Base-by-base conservation (phyloP, 2,329 filamentous ascomycete species). In the Phoma herbarum region DNA sequence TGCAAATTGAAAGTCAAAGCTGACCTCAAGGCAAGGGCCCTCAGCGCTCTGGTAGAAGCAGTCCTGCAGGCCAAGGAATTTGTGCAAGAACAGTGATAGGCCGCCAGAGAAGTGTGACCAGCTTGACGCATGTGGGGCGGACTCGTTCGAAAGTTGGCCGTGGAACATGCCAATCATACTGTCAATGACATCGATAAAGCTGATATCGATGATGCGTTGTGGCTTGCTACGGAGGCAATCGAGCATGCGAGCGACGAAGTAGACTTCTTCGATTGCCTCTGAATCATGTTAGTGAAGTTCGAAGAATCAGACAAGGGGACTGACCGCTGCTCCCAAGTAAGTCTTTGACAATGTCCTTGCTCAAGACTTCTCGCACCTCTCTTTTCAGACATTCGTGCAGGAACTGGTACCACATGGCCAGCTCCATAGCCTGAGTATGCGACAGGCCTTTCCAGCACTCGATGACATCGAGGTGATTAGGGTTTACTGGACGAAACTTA, bases 381-480 rank as follows among this genome's bases (percentile, higher is more conserved):
- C 49, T 35, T 35, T 46, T 42, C 3, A 60, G 20, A 23, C 43
- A 48, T 2, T 23, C 18, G 10, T 52, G 29, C 11, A 77, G 67
- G 18, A 70, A 45, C 2, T 58, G 58, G 37, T 78, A 72, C 76
- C 75, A 78, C 29, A 67, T 61, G 2, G 48, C 28, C 41, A 78
- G 55, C 52, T 78, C 77, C 10, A 50, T 22, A 26, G 72, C 71
- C 50, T 74, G 72, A 5, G 58, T 20, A 12, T 60, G 50, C 3
- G 69, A 70, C 3, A 78, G 47, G 5, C 68, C 66, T 56, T 73
- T 78, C 77, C 77, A 79, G 43, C 69, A 76, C 7, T 72, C 69
- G 2, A 74, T 60, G 5, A 73, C 60, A 50, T 78, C 76, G 25
- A 77, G 65, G 54, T 76, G 71, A 26, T 64, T 69, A 46, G 72